A percentile compares a stretch with the other conserved stretches of the same genome.
These are phyloP conservation scores for Phylloporus rhodoxanthus DNA, from an alignment of 768 basidiomycete species.

Conservation along the genomic window DNA sequence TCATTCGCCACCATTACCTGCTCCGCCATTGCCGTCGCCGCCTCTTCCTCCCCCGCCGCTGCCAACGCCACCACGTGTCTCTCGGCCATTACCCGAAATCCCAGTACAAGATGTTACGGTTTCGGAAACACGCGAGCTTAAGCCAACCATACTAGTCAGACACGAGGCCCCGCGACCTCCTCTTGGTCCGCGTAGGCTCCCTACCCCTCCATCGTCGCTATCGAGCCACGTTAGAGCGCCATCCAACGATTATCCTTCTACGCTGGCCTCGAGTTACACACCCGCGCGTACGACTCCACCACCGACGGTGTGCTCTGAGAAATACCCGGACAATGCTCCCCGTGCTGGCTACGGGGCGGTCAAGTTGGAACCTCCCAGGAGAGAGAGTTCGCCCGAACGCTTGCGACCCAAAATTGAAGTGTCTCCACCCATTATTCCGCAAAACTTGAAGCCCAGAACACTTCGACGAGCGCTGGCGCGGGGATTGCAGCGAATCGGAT, in stretches of 20 bases:
- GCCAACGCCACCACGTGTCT: constrained; percentile 25
- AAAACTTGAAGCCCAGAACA: constrained; percentile 19
- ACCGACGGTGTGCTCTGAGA: constrained; percentile 28
- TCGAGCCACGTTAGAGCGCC: constrained; percentile 14
- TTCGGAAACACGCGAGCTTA: constrained; percentile 16
- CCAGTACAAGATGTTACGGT: constrained; percentile 17
- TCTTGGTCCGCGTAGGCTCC: constrained; percentile 26
- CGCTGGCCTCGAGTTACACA: constrained; percentile 22
- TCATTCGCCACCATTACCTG: constrained; percentile 16
- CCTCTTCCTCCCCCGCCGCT: constrained; percentile 21
- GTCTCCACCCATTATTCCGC: constrained; percentile 16
- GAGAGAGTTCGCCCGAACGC: constrained; percentile 21
- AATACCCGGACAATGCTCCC: constrained; percentile 22
- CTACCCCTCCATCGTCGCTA: constrained; percentile 27
- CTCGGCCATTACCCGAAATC: constrained; percentile 28
- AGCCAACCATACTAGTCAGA: constrained; percentile 9
- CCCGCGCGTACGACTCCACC: constrained; percentile 28
- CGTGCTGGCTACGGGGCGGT: constrained; percentile 22
- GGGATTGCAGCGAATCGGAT: constrained; percentile 24
- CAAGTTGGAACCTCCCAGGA: constrained; percentile 20
- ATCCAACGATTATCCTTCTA: constrained; percentile 23
- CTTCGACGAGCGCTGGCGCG: constrained; percentile 22
- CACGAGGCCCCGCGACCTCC: constrained; percentile 18
- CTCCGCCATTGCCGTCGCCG: constrained; percentile 12
- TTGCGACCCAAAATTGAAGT: constrained; percentile 18